Evolutionary conservation across 2,329 filamentous ascomycete genomes (phyloP), one percentile per base, ranked within the genome.

Genomic region (Cladosporium sp.): DNA sequence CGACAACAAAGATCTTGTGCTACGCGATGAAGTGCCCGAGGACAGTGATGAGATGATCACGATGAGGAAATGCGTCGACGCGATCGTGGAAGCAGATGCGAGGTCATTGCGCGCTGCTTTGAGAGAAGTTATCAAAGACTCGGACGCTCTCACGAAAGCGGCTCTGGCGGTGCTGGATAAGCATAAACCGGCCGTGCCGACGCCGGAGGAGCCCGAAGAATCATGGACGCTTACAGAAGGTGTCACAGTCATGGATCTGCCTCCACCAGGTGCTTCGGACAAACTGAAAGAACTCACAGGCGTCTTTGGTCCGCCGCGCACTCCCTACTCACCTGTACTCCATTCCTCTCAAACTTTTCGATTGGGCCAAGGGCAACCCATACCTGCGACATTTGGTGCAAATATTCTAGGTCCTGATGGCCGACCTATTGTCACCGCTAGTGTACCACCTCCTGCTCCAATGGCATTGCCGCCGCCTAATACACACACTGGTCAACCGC

Each of bases 61-160:
- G 15, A 58, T 57, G 43, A 60, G 55, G 15, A 49, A 60, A 7
- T 64, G 60, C 45, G 40, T 66, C 1, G 61, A 65, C 22, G 52
- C 62, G 8, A 62, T 67, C 25, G 19, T 60, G n/a, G 47, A 58
- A 6, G 63, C 63, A 25, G 55, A 61, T 11, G 54, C 49, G 1
- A 55, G 55, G 3, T 51, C 58, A 6, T 22, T 67, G 20, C 55
- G 59, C 34, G 62, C 58, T 30, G 66, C 65, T n/a, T 47, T 68
- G 19, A 38, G 59, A 36, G 64, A 63, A 36, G 63, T 67, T 15
- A 64, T 63, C 52, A 61, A 60, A 28, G 55, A 43, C 34, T 58
- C 55, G 2, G 17, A 51, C 12, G 55, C 34, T 15, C 36, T 58
- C 11, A 58, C 55, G 6, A 51, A 58, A 15, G 17, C 28, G 9